phyloP scores from a whole-genome alignment of 2,329 filamentous ascomycete species.

The Rhexocercosporidium sp. region DNA sequence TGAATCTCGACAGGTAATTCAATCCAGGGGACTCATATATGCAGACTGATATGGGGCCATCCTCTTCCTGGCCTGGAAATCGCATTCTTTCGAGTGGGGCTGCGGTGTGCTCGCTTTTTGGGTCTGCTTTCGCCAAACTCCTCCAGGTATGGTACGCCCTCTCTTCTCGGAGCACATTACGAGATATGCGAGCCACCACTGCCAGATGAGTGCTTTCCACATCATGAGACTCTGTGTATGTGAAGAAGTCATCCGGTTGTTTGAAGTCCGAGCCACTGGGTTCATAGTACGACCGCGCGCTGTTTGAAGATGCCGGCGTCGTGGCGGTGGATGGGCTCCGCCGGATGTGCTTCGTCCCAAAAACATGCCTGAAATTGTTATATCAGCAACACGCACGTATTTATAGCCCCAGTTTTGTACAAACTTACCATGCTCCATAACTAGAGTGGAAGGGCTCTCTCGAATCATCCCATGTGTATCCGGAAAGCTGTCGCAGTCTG shows the following conservation, averaged over 20 bases:
- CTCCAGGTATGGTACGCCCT: slow-evolving; percentile 85
- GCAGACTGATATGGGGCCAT: slow-evolving; percentile 73
- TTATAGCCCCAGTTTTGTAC: not conserved
- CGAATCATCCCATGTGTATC: slow-evolving; percentile 78
- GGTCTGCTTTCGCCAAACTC: slow-evolving; percentile 74
- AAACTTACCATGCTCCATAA: slow-evolving; percentile 82
- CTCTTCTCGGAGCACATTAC: slow-evolving; percentile 78
- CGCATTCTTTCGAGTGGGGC: slow-evolving; percentile 81
- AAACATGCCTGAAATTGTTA: slow-evolving; percentile 60
- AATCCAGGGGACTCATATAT: slow-evolving; percentile 80
- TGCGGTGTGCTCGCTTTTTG: slow-evolving; percentile 75
- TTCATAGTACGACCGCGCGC: not conserved
- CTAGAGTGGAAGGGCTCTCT: slow-evolving; percentile 64
- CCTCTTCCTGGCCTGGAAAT: slow-evolving; percentile 71
- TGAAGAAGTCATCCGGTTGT: not conserved
- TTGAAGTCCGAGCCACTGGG: not conserved
- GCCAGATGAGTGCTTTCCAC: slow-evolving; percentile 24
- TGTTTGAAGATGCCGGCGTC: not conserved
- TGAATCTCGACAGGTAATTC: slow-evolving; percentile 72
- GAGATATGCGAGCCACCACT: slow-evolving; percentile 29
- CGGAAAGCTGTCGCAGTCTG: slow-evolving; percentile 72
- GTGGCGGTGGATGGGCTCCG: slow-evolving; percentile 17
- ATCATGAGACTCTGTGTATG: not conserved
- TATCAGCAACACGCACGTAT: not conserved
- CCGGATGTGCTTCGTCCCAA: slow-evolving; percentile 55